These are phyloP conservation scores for Linum tenue DNA, from an alignment of 345 rosid genomes.

Conservation along the genomic window DNA sequence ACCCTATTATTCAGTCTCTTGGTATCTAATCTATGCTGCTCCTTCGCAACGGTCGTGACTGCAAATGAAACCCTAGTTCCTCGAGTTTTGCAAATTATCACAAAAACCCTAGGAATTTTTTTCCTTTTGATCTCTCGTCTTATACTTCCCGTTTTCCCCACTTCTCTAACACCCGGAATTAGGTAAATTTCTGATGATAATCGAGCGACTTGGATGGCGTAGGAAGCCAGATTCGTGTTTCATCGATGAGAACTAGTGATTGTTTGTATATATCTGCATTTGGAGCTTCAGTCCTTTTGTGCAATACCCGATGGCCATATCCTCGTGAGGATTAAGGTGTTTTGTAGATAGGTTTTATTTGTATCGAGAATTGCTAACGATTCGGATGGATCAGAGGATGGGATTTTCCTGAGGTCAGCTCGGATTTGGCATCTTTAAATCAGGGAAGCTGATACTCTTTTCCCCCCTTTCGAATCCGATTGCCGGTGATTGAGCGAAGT, in stretches of 20 bases:
- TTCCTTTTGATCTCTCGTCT: neutral
- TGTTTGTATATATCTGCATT: neutral
- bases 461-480: too few relatives aligned
- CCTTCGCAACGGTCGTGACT: neutral
- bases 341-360: neutral
- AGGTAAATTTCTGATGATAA: neutral
- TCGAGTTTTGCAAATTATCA: conserved; percentile 1
- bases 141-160: conserved; percentile 6
- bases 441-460: neutral
- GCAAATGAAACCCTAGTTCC: neutral
- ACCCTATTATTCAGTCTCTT: neutral
- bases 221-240: neutral
- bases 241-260: neutral
- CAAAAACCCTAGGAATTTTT: conserved; percentile 10
- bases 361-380: neutral
- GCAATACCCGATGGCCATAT: neutral
- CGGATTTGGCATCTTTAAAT: neutral
- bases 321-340: neutral
- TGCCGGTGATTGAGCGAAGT: neutral
- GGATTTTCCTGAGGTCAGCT: conserved; percentile 4
- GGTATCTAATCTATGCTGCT: neutral
- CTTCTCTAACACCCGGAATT: neutral
- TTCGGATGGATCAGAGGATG: conserved; percentile 8
- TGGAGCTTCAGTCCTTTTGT: neutral
- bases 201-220: conserved; percentile 6